Evolutionary conservation across 179 eudicot genomes (phyloP), one percentile per base, ranked within the genome.

Genomic region (Heliamphora ciliata): DNA sequence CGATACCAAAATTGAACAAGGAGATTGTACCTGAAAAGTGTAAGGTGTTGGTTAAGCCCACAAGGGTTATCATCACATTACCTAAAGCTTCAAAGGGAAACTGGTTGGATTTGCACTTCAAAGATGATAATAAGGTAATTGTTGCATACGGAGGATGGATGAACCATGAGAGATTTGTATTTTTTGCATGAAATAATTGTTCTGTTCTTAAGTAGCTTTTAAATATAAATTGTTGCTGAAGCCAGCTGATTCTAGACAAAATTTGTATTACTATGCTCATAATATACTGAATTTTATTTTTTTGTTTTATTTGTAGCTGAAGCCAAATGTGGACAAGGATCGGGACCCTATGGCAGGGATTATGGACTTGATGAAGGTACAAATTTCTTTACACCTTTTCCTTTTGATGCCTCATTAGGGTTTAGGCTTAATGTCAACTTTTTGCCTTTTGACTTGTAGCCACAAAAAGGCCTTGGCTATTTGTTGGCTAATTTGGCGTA

Each of bases 301-400:
- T 15, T 63, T 17, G 18, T 72, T 11, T 77, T 24, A 10, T 74
- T 76, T 86, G 78, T 84, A 96, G 99, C 79, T 96, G 83, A 96
- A 90, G 87, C 94, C 98, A 17, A 93, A 82, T 51, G 59, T 91
- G 80, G 97, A 90, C 75, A 91, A 94, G 84, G 96, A 92, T 55
- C 85, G 87, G 79, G 98, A 94, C 80, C 98, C 99, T 4, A 96
- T 96, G 99, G 98, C 97, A 31, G 99, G 99, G 63, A 94, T 96
- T 48, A 94, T 96, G 98, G 97, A 93, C 83, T 81, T 94, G 80
- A 93, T 96, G 99, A 96, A 96, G 99, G 99, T 92, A 86, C 47
- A 51, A 4, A 8, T 61, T 63, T 51, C 47, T 47, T 63, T n/a
- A n/a, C 24, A 21, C 24, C 24, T 21, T 21, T 21, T 21, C 24